Evolutionary conservation across 768 basidiomycete species (phyloP).

Genomic region (Mycena leptocephala): DNA sequence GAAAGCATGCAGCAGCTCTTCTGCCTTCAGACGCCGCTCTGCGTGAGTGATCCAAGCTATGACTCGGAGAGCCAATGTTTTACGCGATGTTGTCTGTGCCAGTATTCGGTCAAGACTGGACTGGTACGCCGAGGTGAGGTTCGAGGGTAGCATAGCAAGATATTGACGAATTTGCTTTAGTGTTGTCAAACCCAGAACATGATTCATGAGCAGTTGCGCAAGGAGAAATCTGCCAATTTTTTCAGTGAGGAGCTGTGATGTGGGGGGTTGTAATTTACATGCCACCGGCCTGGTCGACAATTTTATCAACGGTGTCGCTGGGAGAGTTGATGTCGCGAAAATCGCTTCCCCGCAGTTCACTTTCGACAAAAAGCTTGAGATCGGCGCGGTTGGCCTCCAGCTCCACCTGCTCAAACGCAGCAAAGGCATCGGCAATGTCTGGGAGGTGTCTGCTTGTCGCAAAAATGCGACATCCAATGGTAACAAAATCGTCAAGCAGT

Average conservation of each 20-base stretch:
- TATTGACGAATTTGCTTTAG: conserved; percentile 23
- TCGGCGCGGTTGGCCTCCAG: conserved; percentile 22
- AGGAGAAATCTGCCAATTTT: conserved; percentile 24
- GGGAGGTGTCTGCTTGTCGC: conserved; percentile 28
- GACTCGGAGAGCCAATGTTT: conserved; percentile 12
- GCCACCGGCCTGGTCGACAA: conserved; percentile 25
- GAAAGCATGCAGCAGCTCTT: conserved; percentile 26
- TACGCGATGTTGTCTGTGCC: conserved; percentile 18
- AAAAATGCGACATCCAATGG: conserved; percentile 15
- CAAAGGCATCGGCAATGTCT: conserved; percentile 21
- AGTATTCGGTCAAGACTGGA: conserved; percentile 24
- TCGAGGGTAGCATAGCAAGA: conserved; percentile 16
- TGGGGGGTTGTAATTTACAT: conserved; percentile 12
- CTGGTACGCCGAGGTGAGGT: conserved; percentile 24
- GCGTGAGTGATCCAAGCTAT: conserved; percentile 29
- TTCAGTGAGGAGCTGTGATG: neutral
- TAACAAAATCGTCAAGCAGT: conserved; percentile 17
- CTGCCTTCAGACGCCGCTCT: conserved; percentile 20
- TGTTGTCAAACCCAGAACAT: conserved; percentile 22
- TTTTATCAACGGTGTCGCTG: conserved; percentile 3
- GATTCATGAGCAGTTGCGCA: conserved; percentile 24
- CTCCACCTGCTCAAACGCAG: conserved; percentile 7
- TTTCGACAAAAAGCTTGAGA: conserved; percentile 25
- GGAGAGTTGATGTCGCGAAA: neutral
- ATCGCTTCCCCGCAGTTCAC: conserved; percentile 22